A percentile compares a stretch with the other conserved stretches of the same genome.
Conservation (phyloP, 2,329 filamentous ascomycete genomes). For the Fusarium temperatum region DNA sequence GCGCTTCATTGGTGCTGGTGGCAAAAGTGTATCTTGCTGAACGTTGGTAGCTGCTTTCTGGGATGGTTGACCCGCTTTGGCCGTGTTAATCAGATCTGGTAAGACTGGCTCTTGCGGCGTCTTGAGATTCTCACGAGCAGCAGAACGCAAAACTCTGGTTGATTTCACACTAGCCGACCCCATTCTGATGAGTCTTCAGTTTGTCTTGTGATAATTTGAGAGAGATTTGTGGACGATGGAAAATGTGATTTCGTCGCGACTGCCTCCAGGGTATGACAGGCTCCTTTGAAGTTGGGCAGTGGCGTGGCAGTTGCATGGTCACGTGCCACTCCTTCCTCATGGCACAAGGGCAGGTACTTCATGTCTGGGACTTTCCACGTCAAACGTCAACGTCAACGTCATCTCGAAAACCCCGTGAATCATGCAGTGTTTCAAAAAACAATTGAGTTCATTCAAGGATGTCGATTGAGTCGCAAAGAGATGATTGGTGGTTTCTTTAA, state of each 20-base stretch:
- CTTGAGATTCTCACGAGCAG: background rate
- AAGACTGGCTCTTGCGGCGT: background rate
- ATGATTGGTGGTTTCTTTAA: background rate
- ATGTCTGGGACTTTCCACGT: background rate
- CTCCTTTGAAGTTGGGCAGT: background rate
- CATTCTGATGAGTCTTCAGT: conserved; percentile 2
- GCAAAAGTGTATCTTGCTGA: background rate
- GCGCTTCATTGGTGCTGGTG: conserved; percentile 27
- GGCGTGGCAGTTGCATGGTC: conserved; percentile 3
- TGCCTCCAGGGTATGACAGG: conserved; percentile 18
- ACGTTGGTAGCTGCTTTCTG: conserved; percentile 15
- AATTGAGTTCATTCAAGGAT: background rate
- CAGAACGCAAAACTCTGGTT: background rate
- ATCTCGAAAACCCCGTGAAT: background rate
- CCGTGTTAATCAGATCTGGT: background rate
- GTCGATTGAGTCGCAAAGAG: background rate
- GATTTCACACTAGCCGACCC: background rate
- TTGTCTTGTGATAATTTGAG: background rate
- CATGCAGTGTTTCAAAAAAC: background rate
- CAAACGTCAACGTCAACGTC: background rate
- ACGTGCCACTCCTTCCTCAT: conserved; percentile 6
- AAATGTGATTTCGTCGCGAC: background rate
- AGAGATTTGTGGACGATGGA: background rate
- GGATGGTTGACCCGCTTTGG: conserved; percentile 2
- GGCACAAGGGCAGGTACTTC: too few relatives aligned